Evolutionary conservation across 805 yeast genomes (phyloP).

Genomic region (Sugiyamaella mastotermitis): DNA sequence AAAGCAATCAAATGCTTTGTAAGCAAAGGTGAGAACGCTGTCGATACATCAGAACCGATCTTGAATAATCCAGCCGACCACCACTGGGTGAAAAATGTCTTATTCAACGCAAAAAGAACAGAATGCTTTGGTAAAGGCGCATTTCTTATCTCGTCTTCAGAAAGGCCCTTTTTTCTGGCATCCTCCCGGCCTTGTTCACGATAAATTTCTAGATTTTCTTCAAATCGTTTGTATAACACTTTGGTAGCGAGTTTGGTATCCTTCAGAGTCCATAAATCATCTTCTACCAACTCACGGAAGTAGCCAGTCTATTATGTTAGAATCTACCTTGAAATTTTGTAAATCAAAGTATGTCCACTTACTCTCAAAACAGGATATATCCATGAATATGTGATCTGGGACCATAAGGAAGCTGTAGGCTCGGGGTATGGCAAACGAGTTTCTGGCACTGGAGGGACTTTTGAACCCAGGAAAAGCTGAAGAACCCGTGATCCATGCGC

Average conservation of each 20-base stretch:
- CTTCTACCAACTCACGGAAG: conserved; percentile 51
- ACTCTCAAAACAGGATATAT: conserved; percentile 21
- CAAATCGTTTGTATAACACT: conserved; percentile 34
- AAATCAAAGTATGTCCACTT: conserved; percentile 7
- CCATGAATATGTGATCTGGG: conserved; percentile 19
- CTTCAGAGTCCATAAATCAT: conserved; percentile 45
- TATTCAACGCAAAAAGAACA: conserved; percentile 31
- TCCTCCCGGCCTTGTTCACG: conserved; percentile 22
- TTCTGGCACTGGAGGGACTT: conserved; percentile 22
- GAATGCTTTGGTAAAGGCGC: conserved; percentile 19
- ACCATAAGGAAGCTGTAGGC: conserved; percentile 12
- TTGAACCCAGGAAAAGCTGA: conserved; percentile 20
- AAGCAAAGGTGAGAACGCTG: conserved; percentile 59
- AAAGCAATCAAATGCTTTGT: conserved; percentile 59
- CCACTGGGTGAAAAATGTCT: conserved; percentile 30
- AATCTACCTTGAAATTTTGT: background rate
- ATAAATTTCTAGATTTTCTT: conserved; percentile 27
- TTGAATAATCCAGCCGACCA: conserved; percentile 32
- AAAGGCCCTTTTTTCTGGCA: conserved; percentile 33
- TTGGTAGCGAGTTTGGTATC: conserved; percentile 32
- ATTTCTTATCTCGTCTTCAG: conserved; percentile 32
- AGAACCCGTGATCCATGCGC: no score
- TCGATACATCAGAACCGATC: conserved; percentile 28
- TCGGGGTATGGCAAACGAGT: conserved; percentile 20
- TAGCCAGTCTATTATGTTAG: conserved; percentile 41